Evolutionary conservation across 768 basidiomycete species (phyloP).

Genomic region (Suillus cothurnatus): DNA sequence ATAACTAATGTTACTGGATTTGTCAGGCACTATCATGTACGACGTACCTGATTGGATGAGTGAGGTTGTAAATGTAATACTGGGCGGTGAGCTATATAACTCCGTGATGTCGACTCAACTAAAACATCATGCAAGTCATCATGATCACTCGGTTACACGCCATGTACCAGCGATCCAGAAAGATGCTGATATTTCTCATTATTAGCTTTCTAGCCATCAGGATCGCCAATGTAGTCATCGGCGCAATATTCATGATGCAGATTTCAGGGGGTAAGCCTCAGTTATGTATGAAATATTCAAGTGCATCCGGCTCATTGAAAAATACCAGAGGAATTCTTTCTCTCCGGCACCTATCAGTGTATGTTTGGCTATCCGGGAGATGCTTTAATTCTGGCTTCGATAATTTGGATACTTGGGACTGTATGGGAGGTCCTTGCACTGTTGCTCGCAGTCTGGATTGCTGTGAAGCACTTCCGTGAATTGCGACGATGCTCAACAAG

Average conservation of each 20-base stretch:
- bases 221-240: background rate
- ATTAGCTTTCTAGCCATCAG: background rate
- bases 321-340: background rate
- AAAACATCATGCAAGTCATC: background rate
- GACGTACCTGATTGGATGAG: background rate
- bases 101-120: background rate
- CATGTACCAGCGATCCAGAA: background rate
- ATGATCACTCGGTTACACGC: background rate
- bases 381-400: background rate
- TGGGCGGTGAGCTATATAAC: background rate
- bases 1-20: background rate
- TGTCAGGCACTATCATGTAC: background rate
- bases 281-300: background rate
- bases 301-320: background rate
- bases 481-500: background rate
- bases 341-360: background rate
- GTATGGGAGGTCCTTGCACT: background rate
- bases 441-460: background rate
- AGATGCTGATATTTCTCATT: background rate
- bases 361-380: background rate
- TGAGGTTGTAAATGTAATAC: background rate
- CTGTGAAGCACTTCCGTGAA: background rate
- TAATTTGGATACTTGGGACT: background rate
- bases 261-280: background rate
- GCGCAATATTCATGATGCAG: rapidly evolving